phyloP scores from a whole-genome alignment of 1,284 basidiomycete genomes.

The Pyrrhoderma noxium region DNA sequence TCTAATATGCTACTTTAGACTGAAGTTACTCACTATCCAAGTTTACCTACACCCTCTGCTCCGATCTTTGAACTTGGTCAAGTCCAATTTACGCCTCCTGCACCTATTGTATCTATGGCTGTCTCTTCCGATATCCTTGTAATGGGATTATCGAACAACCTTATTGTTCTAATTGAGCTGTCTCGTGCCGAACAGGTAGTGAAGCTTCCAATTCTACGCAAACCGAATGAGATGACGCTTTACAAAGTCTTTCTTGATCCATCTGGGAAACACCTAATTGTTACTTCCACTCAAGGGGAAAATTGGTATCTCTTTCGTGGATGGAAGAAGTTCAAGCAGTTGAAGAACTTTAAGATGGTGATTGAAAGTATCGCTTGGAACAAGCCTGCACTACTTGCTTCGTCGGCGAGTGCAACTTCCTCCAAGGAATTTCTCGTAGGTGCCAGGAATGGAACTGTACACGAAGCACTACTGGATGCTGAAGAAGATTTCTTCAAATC shows the following conservation, averaged over 20 bases:
- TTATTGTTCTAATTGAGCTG: slow-evolving; percentile 79
- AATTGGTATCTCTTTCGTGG: slow-evolving; percentile 87
- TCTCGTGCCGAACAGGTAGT: slow-evolving; percentile 75
- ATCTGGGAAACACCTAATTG: slow-evolving; percentile 81
- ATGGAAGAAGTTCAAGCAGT: slow-evolving; percentile 71
- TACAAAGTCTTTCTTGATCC: slow-evolving; percentile 87
- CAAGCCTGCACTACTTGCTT: slow-evolving; percentile 54
- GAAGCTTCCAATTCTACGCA: slow-evolving; percentile 69
- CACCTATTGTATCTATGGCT: slow-evolving; percentile 69
- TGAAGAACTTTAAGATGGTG: slow-evolving; percentile 81
- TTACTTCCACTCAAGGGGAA: slow-evolving; percentile 84
- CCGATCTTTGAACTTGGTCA: slow-evolving; percentile 80
- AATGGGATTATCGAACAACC: slow-evolving; percentile 75
- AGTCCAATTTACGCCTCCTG: slow-evolving; percentile 85
- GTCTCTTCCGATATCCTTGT: slow-evolving; percentile 83
- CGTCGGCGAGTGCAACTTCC: slow-evolving; percentile 57
- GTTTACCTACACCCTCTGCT: slow-evolving; percentile 30
- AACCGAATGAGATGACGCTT: slow-evolving; percentile 61
- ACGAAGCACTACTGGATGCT: slow-evolving; percentile 81
- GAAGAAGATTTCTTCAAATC: slow-evolving; percentile 91
- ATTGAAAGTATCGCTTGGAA: slow-evolving; percentile 96
- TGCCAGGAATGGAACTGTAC: slow-evolving; percentile 74
- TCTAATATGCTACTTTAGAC: slow-evolving; percentile 19
- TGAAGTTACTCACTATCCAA: slow-evolving; percentile 33
- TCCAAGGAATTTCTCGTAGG: slow-evolving; percentile 89